phyloP scores from a whole-genome alignment of 495 filamentous ascomycete species.

The Echria macrotheca region DNA sequence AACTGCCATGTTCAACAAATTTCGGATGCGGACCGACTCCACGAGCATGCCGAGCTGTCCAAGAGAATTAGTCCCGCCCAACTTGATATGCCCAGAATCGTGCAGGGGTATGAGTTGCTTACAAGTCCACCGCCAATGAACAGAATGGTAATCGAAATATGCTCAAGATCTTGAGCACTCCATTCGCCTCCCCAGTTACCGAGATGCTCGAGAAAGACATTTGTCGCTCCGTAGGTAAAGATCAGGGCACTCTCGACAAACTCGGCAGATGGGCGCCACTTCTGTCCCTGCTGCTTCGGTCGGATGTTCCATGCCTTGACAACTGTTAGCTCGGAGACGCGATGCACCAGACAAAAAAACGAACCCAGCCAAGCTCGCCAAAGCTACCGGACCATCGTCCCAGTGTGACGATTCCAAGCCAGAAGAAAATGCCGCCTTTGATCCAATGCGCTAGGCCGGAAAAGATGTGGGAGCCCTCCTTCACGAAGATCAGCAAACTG shows the following conservation, averaged over 20 bases:
- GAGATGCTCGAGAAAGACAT: conserved; percentile 91
- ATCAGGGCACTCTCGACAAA: conserved; percentile 86
- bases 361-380: conserved; percentile 80
- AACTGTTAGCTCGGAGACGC: conserved; percentile 14
- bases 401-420: conserved; percentile 84
- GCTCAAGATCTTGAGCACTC: conserved; percentile 78
- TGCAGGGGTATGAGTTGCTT: conserved; percentile 41
- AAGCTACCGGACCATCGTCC: conserved; percentile 90
- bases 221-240: conserved; percentile 80
- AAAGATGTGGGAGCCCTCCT: conserved; percentile 39
- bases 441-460: conserved; percentile 90
- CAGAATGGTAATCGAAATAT: conserved; percentile 86
- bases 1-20: conserved; percentile 63
- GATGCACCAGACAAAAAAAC: conserved; percentile 12
- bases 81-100: neutral
- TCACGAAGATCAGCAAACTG: neutral
- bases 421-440: conserved; percentile 96
- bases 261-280: conserved; percentile 71
- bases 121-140: conserved; percentile 94
- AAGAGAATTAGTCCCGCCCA: neutral
- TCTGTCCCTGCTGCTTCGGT: conserved; percentile 56
- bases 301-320: conserved; percentile 78
- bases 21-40: conserved; percentile 66
- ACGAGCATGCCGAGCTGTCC: conserved; percentile 82
- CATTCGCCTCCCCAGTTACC: conserved; percentile 63